These are phyloP conservation scores for Aeschynomene evenia DNA, from an alignment of 306 rosid species.

Conservation along the genomic window DNA sequence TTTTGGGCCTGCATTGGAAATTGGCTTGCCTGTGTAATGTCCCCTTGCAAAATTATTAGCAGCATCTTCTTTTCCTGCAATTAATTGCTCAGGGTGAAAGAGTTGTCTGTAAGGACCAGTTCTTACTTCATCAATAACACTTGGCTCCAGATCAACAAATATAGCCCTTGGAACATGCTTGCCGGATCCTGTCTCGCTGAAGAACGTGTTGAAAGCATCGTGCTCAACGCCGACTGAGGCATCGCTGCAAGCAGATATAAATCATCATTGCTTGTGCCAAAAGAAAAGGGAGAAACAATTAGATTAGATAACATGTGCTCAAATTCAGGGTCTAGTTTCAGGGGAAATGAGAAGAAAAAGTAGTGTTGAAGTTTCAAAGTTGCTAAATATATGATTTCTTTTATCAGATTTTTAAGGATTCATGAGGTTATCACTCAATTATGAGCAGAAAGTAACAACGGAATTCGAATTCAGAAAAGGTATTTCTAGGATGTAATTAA, in stretches of 20 bases:
- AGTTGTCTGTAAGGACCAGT: conserved; percentile 66
- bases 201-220: conserved; percentile 73
- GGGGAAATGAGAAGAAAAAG: conserved; percentile 1
- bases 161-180: conserved; percentile 72
- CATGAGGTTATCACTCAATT: neutral
- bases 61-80: conserved; percentile 82
- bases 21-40: conserved; percentile 61
- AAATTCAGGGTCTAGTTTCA: neutral
- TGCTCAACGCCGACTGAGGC: conserved; percentile 47
- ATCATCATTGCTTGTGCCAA: conserved; percentile 22
- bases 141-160: conserved; percentile 79
- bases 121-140: conserved; percentile 68
- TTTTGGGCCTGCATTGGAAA: conserved; percentile 15
- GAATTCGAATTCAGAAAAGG: neutral
- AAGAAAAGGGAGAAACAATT: neutral
- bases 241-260: conserved; percentile 58
- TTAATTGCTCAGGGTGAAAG: conserved; percentile 77
- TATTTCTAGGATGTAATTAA: neutral
- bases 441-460: neutral
- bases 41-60: conserved; percentile 81
- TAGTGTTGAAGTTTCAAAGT: neutral
- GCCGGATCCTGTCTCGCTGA: conserved; percentile 72
- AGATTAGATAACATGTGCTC: neutral
- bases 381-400: neutral
- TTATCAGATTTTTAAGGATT: neutral